Conservation (phyloP, 345 rosid species). For the Clausena lansium region DNA sequence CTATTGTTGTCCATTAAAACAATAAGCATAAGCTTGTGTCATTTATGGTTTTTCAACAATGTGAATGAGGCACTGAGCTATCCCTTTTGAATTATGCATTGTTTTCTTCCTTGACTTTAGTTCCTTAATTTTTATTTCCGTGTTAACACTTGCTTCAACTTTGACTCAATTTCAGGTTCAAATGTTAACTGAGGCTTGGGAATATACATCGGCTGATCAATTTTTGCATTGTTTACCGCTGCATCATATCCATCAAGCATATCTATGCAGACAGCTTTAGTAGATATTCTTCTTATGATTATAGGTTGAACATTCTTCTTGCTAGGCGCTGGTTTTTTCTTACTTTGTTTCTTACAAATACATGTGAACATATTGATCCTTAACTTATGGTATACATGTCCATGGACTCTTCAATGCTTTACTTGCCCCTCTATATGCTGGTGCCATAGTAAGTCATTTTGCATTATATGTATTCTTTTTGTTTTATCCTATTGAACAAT, state of each 20-base stretch:
- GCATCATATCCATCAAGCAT: slow-evolving; percentile 69
- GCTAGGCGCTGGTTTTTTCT: slow-evolving; percentile 15
- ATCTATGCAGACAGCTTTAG: not conserved
- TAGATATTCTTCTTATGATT: slow-evolving; percentile 2
- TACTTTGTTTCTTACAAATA: not conserved
- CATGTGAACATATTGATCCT: slow-evolving; percentile 28
- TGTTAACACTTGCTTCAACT: slow-evolving; percentile 11
- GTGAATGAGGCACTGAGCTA: not conserved
- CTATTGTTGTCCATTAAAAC: not conserved
- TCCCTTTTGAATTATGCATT: not conserved
- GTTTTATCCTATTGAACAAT: not conserved
- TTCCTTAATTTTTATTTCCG: slow-evolving; percentile 6
- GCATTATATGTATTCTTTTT: not conserved
- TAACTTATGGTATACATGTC: slow-evolving; percentile 61
- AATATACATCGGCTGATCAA: slow-evolving; percentile 72
- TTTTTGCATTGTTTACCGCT: slow-evolving; percentile 93
- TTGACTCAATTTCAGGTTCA: slow-evolving; percentile 57
- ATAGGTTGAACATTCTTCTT: slow-evolving; percentile 7
- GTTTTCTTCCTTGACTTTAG: slow-evolving; percentile 3
- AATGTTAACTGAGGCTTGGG: slow-evolving; percentile 90
- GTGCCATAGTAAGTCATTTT: slow-evolving; percentile 57
- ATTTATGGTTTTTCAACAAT: not conserved
- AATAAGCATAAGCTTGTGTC: not conserved
- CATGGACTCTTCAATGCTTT: slow-evolving; percentile 94
- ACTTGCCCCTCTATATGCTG: slow-evolving; percentile 83